These are phyloP conservation scores for Verbascum thapsus DNA, from an alignment of 257 asterid species.

Conservation along the genomic window DNA sequence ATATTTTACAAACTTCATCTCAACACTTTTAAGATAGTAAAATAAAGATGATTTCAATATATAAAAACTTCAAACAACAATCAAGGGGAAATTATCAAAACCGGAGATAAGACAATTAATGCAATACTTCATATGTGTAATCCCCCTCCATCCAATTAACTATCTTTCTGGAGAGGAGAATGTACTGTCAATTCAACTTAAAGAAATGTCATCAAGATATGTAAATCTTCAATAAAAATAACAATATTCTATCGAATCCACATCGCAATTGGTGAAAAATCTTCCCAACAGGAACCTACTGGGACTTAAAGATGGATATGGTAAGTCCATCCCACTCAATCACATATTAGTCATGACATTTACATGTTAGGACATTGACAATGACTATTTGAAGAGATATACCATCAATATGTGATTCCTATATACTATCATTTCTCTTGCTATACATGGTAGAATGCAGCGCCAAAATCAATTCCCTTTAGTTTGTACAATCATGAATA, in stretches of 20 bases:
- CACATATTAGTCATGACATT: not conserved
- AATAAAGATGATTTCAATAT: not conserved
- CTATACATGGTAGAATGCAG: not conserved
- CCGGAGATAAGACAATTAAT: not conserved
- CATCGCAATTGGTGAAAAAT: not conserved
- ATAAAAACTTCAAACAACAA: conserved; percentile 6
- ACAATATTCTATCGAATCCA: not conserved
- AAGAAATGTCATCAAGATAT: not conserved
- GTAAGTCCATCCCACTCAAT: not conserved
- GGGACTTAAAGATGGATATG: not conserved
- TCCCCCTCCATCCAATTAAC: not conserved
- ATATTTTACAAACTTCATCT: not conserved
- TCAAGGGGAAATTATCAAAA: not conserved
- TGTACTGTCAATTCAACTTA: no score
- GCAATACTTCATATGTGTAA: not conserved
- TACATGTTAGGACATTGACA: not conserved
- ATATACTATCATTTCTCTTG: not conserved
- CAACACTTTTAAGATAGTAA: not conserved
- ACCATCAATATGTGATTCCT: not conserved
- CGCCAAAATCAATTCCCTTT: not conserved
- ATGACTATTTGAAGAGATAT: not conserved
- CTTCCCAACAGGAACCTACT: conserved; percentile 6
- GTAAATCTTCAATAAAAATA: not conserved
- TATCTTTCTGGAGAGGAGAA: not conserved
- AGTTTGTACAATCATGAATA: not conserved